phyloP scores from a whole-genome alignment of 1,284 basidiomycete species.

The Cryptococcus sp. region DNA sequence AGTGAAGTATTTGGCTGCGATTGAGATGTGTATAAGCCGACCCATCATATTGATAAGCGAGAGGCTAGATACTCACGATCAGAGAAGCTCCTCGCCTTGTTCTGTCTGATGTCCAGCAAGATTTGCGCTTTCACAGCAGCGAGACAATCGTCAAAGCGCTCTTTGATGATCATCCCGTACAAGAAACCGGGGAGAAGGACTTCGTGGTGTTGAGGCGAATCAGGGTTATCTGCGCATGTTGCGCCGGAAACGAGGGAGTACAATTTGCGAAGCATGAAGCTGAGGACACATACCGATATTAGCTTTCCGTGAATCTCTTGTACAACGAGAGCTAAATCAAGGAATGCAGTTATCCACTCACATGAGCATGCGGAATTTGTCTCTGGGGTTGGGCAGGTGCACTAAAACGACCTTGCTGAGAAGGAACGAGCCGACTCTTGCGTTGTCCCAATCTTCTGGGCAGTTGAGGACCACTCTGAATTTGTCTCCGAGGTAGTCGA shows the following conservation, averaged over 20 bases:
- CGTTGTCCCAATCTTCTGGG: constrained; percentile 92
- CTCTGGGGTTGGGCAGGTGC: constrained; percentile 83
- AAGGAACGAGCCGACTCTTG: constrained; percentile 78
- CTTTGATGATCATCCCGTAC: constrained; percentile 98
- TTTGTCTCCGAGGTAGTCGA: constrained; percentile 97
- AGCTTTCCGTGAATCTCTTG: neutral
- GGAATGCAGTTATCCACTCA: constrained; percentile 54
- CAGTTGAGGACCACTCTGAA: constrained; percentile 89
- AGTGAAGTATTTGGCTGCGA: constrained; percentile 74
- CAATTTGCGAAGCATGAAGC: constrained; percentile 97
- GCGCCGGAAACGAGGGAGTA: constrained; percentile 89
- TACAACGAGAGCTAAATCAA: neutral
- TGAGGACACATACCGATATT: constrained; percentile 36
- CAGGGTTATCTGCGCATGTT: constrained; percentile 93
- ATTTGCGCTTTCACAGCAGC: constrained; percentile 75
- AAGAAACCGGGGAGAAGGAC: constrained; percentile 90
- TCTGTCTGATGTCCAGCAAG: constrained; percentile 70
- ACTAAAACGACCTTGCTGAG: constrained; percentile 86
- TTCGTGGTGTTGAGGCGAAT: constrained; percentile 98
- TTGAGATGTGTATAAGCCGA: neutral
- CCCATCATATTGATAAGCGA: neutral
- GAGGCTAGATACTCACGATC: constrained; percentile 65
- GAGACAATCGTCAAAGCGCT: constrained; percentile 89
- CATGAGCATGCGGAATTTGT: constrained; percentile 97
- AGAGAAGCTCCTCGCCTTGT: constrained; percentile 76